These are phyloP conservation scores for Metarhizium anisopliae DNA, from an alignment of 2,329 filamentous ascomycete genomes.

Conservation along the genomic window DNA sequence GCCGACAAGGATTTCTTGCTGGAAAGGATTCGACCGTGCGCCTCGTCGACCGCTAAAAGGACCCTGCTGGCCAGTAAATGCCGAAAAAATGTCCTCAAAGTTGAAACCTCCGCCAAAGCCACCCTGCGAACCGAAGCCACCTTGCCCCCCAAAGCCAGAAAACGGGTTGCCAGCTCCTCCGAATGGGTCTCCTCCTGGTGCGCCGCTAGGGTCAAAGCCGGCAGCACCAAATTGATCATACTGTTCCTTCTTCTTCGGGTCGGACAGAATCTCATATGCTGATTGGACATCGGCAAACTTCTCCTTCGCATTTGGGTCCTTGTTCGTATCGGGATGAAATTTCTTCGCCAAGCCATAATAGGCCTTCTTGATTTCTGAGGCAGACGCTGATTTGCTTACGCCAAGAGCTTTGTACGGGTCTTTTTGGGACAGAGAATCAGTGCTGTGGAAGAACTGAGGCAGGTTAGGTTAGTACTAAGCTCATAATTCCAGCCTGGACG, in stretches of 20 bases:
- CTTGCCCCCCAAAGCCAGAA: constrained; percentile 36
- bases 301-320: constrained; percentile 86
- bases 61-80: constrained; percentile 56
- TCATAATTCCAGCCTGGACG: neutral
- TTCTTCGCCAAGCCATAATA: constrained; percentile 98
- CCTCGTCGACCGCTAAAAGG: constrained; percentile 46
- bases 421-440: constrained; percentile 44
- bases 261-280: constrained; percentile 88
- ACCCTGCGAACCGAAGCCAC: constrained; percentile 31
- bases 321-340: constrained; percentile 96
- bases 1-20: constrained; percentile 75
- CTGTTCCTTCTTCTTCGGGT: constrained; percentile 85
- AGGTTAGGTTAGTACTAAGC: neutral
- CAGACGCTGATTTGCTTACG: constrained; percentile 69
- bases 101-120: constrained; percentile 81
- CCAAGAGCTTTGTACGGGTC: constrained; percentile 87
- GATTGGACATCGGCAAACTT: constrained; percentile 89
- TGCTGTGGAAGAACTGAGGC: constrained; percentile 51
- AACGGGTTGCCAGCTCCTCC: constrained; percentile 58
- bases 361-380: constrained; percentile 91
- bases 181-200: constrained; percentile 51
- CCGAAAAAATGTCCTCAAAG: constrained; percentile 91
- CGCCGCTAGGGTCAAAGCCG: constrained; percentile 72
- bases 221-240: constrained; percentile 86
- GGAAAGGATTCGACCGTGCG: constrained; percentile 56